Evolutionary conservation across 2,329 filamentous ascomycete genomes (phyloP), one percentile per base, ranked within the genome.

Genomic region (Chalara sp.): DNA sequence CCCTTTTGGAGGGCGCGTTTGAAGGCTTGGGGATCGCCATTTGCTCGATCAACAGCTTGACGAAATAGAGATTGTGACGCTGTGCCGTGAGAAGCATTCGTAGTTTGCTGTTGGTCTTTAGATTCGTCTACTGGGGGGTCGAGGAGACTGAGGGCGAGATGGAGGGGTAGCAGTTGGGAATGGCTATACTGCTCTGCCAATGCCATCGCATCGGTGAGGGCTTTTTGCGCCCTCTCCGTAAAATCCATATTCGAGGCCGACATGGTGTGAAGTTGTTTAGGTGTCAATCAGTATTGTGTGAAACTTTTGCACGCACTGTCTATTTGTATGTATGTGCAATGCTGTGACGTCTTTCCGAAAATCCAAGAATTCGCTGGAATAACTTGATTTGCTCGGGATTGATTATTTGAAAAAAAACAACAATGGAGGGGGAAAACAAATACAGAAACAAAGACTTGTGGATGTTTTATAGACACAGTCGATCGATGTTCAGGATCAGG

Each of bases 21-120:
- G 62, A 97, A 85, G 41, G 86, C 76, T 69, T 97, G 92, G 46
- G 88, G 80, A 67, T 99, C 93, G 64, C 93, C 93, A 71, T 95
- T 88, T 46, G 93, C 92, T 63, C 88, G 83, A 71, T 99, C 92
- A 55, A 99, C 78, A 51, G 96, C 92, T 71, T 99, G 93, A 59
- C 89, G 84, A 76, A 97, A 95, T 49, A 99, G 81, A n/a, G 91
- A 89, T 59, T 76, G 73, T 13, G 77, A 73, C 29, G 81, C 71
- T 32, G 77, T 73, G 10, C 72, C 77, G 49, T 86, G 78, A 30
- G 85, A 81, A 5, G 78, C 76, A 65, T 92, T 89, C 46, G 72
- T 68, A 44, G 70, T 73, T 57, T 72, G 74, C 71, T 89, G 88
- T 69, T 89, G 87, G 66, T 93, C 87, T 68, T 89, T 91, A 61